Conservation (phyloP, 768 basidiomycete species). For the Tephrocybe sp. region DNA sequence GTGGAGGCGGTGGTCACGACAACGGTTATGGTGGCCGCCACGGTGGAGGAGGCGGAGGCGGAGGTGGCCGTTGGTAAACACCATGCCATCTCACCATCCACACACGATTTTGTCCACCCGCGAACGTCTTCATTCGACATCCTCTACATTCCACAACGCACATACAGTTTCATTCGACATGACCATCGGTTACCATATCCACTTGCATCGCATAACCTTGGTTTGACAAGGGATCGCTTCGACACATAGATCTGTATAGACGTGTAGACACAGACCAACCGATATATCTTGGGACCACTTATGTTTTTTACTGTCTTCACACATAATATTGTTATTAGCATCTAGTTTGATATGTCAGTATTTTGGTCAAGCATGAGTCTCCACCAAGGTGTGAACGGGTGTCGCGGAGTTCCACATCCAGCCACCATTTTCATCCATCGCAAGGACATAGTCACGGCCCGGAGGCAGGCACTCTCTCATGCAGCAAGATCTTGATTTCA, state of each 20-base stretch:
- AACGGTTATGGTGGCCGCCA: slow-evolving; percentile 39
- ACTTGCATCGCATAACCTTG: background rate
- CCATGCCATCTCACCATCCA: background rate
- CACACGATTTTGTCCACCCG: background rate
- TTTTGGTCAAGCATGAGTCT: no score
- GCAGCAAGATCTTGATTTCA: slow-evolving; percentile 1
- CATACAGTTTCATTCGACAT: background rate
- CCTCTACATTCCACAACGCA: background rate
- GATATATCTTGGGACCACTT: slow-evolving; percentile 13
- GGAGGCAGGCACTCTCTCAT: no score
- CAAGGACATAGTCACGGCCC: no score
- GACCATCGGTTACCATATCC: background rate
- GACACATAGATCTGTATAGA: slow-evolving; percentile 20
- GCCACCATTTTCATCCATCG: no score
- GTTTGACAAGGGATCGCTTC: slow-evolving; percentile 13
- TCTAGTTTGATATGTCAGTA: no score
- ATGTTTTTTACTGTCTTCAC: slow-evolving; percentile 3
- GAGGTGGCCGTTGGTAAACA: slow-evolving; percentile 28
- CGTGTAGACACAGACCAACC: slow-evolving; percentile 18
- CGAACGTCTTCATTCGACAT: background rate
- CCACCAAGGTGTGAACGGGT: no score
- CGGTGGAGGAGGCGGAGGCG: slow-evolving; percentile 36
- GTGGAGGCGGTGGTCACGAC: slow-evolving; percentile 44
- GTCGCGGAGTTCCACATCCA: no score
- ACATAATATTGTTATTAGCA: background rate